Conservation (phyloP, 2,329 filamentous ascomycete species). For the Diatrype stigma region DNA sequence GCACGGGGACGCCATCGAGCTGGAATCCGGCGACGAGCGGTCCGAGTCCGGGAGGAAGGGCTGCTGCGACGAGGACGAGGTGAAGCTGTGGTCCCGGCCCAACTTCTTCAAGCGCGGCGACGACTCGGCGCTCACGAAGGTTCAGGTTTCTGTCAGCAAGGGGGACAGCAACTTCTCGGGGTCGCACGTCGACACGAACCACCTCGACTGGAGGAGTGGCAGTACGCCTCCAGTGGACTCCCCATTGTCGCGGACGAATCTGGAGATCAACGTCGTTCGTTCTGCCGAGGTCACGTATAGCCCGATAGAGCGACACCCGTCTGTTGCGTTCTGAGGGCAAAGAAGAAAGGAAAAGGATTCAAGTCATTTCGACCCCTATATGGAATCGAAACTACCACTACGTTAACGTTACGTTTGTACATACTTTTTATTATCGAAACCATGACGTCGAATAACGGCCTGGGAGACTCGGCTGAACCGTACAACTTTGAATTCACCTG, state of each 20-base stretch:
- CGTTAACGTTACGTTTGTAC: no score
- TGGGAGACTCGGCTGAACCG: no score
- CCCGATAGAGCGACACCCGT: no score
- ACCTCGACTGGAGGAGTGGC: neutral
- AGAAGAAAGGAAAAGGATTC: no score
- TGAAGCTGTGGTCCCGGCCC: slow-evolving; percentile 38
- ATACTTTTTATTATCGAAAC: no score
- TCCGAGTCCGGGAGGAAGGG: slow-evolving; percentile 43
- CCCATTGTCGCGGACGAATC: neutral
- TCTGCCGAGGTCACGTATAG: neutral
- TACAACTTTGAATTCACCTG: no score
- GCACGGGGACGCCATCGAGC: slow-evolving; percentile 1
- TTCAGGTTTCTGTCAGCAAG: neutral
- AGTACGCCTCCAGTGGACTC: neutral
- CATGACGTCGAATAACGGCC: no score
- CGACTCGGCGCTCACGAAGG: slow-evolving; percentile 50
- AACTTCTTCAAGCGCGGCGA: slow-evolving; percentile 40
- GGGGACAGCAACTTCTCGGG: slow-evolving; percentile 10
- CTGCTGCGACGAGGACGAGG: slow-evolving; percentile 42
- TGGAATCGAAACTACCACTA: no score
- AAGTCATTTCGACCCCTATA: no score
- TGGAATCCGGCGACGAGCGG: neutral
- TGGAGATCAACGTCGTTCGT: neutral
- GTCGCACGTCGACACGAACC: neutral
- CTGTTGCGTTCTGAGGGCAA: no score